A percentile compares a stretch with the other conserved stretches of the same genome.
phyloP scores from a whole-genome alignment of 2,329 filamentous ascomycete species.

The Aureobasidium sp. region DNA sequence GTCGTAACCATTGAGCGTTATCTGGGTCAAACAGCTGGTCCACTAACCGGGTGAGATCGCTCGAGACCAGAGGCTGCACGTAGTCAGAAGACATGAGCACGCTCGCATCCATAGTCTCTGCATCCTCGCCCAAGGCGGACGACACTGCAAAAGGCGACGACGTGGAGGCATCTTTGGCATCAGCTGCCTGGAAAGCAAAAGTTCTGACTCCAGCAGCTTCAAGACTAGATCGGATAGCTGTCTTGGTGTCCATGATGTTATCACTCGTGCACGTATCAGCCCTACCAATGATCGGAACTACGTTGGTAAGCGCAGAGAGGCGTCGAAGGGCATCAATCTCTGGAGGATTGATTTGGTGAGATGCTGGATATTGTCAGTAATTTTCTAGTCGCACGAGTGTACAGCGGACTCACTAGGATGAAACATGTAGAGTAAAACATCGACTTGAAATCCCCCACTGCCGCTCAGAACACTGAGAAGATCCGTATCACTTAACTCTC shows the following conservation, averaged over 20 bases:
- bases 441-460: constrained; percentile 73
- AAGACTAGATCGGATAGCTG: constrained; percentile 49
- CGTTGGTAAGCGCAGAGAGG: constrained; percentile 66
- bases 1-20: constrained; percentile 71
- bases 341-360: neutral
- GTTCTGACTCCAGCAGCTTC: constrained; percentile 49
- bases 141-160: constrained; percentile 63
- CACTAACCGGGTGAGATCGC: constrained; percentile 65
- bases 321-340: constrained; percentile 52
- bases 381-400: neutral
- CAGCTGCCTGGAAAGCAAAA: constrained; percentile 51
- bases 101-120: constrained; percentile 85
- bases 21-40: constrained; percentile 67
- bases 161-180: constrained; percentile 25
- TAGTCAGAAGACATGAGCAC: constrained; percentile 90
- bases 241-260: constrained; percentile 51
- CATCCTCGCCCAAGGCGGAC: constrained; percentile 60
- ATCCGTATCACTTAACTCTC: constrained; percentile 60
- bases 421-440: constrained; percentile 77
- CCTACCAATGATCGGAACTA: constrained; percentile 74
- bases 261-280: constrained; percentile 48
- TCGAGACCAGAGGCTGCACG: constrained; percentile 66
- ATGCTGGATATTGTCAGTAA: neutral
- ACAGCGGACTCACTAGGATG: constrained; percentile 46
- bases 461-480: constrained; percentile 70